Percentiles rank a stretch among this genome's conserved stretches.
Conservation (phyloP, 495 filamentous ascomycete genomes). For the Cenococcum geophilum region DNA sequence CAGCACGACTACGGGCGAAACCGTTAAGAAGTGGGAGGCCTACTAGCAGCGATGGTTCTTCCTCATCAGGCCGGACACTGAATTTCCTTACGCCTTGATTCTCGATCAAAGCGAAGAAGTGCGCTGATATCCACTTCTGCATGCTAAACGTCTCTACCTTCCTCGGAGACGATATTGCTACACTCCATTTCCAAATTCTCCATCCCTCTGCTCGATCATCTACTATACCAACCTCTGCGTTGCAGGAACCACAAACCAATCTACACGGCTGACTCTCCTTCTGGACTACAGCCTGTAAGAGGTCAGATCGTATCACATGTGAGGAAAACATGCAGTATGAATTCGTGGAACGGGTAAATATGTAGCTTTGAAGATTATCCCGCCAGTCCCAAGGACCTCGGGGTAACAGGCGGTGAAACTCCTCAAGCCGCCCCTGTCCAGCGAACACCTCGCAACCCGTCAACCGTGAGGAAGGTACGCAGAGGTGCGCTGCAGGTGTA, state of each 20-base stretch:
- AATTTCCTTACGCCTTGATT: slow-evolving; percentile 35
- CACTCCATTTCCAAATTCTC: slow-evolving; percentile 28
- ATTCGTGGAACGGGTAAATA: background rate
- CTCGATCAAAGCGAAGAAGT: slow-evolving; percentile 32
- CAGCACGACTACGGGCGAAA: background rate
- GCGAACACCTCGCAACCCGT: slow-evolving; percentile 14
- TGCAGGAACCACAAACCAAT: slow-evolving; percentile 14
- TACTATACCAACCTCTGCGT: slow-evolving; percentile 9
- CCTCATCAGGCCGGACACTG: slow-evolving; percentile 15
- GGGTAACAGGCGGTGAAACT: slow-evolving; percentile 22
- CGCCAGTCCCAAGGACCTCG: slow-evolving; percentile 17
- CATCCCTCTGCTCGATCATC: slow-evolving; percentile 21
- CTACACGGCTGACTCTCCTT: background rate
- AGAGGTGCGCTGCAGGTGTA: slow-evolving; percentile 7
- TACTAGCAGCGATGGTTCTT: slow-evolving; percentile 2
- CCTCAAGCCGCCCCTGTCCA: slow-evolving; percentile 13
- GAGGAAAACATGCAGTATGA: background rate
- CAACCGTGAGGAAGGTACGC: slow-evolving; percentile 15
- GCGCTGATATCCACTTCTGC: slow-evolving; percentile 39
- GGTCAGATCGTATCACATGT: background rate
- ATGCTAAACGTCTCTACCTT: slow-evolving; percentile 10
- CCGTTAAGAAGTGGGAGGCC: background rate
- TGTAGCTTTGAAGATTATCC: slow-evolving; percentile 17
- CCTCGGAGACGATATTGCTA: slow-evolving; percentile 5
- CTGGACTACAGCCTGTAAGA: background rate